Percentiles rank a stretch among this genome's conserved stretches.
Conservation (phyloP, 1,284 basidiomycete species). For the Leccinum fallax region DNA sequence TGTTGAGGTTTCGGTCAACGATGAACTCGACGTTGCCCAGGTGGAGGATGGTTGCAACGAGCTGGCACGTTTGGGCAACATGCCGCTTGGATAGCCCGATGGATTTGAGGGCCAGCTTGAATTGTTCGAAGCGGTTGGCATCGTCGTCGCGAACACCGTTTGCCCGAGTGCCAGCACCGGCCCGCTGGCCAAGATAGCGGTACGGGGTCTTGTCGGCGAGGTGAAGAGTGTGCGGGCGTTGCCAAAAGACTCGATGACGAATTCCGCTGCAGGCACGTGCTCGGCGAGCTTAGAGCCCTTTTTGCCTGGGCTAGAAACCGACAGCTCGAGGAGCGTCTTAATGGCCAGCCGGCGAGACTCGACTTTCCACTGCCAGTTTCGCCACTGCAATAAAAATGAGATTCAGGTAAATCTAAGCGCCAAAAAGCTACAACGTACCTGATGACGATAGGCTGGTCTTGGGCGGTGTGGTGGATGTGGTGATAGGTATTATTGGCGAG, state of each 20-base stretch:
- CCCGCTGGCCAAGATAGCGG: constrained; percentile 80
- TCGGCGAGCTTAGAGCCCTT: background rate
- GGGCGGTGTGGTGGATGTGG: constrained; percentile 92
- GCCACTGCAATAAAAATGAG: too few species aligned
- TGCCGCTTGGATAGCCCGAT: constrained; percentile 92
- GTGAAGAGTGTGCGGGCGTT: constrained; percentile 46
- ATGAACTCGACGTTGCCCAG: constrained; percentile 95
- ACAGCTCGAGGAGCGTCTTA: background rate
- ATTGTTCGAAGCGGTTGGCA: constrained; percentile 82
- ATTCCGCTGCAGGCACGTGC: background rate
- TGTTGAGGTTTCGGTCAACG: constrained; percentile 78
- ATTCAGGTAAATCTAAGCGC: too few species aligned
- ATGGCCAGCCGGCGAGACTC: background rate
- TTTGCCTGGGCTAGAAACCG: background rate
- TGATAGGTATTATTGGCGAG: constrained; percentile 92
- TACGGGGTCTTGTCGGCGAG: constrained; percentile 79
- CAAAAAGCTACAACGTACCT: constrained; percentile 40
- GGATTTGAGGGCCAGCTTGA: constrained; percentile 91
- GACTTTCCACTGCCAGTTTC: too few species aligned
- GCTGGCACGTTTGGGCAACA: constrained; percentile 93
- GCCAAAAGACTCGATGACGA: background rate
- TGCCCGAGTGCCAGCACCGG: constrained; percentile 40
- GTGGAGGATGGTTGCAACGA: constrained; percentile 93
- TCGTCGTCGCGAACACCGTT: constrained; percentile 68
- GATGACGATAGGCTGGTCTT: constrained; percentile 70